Base-by-base conservation (phyloP, 139 green algal species). In the Pleodorina starrii region DNA sequence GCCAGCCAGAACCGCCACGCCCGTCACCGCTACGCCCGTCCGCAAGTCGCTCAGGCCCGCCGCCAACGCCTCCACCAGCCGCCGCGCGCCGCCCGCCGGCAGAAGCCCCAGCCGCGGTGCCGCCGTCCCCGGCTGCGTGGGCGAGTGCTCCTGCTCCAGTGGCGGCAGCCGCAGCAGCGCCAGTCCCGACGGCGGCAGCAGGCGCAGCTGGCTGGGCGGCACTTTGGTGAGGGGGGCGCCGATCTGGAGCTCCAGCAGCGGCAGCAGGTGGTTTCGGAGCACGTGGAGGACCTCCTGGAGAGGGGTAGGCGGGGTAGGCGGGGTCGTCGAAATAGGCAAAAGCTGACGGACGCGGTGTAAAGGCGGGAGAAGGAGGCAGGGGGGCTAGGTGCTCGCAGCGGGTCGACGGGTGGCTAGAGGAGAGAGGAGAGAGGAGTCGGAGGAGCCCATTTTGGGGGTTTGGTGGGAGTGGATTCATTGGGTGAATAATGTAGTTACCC, bases 261-360 rank as follows among this genome's bases (percentile, higher is more conserved):
- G 82, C 44, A 88, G 66, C 60, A 88, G 66, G 82, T 88, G 82
- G 44, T 40, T n/a, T 40, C 32, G 66, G 25, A 88, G 82, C 63
- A 57, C 82, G n/a, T 32, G 5, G 29, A 88, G 29, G 17, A 79
- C 82, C 44, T 68, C 82, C 82, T 88, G 82, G 10, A 42, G 0
- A 21, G 4, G 38, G 4, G 21, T 27, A 50, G 50, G 76, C 5
- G 35, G 76, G 50, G n/a, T n/a, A n/a, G n/a, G n/a, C n/a, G n/a
- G n/a, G n/a, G n/a, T n/a, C n/a, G n/a, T n/a, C n/a, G n/a, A n/a
- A n/a, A n/a, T n/a, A n/a, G n/a, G n/a, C n/a, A n/a, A n/a, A n/a
- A n/a, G n/a, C n/a, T n/a, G n/a, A n/a, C n/a, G n/a, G n/a, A n/a
- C n/a, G n/a, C n/a, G n/a, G n/a, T n/a, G n/a, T n/a, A n/a, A n/a